These are phyloP conservation scores for Pyrus hybrid DNA, from an alignment of 331 rosid species.

Conservation along the genomic window DNA sequence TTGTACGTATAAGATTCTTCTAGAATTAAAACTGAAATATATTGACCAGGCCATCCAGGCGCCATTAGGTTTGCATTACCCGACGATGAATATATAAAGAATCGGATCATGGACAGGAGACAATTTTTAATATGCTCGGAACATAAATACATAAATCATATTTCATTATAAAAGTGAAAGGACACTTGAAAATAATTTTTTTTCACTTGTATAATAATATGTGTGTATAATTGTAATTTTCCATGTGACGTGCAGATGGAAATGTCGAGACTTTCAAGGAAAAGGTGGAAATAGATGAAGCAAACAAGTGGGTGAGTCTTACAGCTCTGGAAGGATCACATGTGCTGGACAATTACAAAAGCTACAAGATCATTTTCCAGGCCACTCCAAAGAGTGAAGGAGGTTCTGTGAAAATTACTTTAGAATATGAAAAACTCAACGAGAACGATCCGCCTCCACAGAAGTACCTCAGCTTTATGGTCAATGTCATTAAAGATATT, in stretches of 20 bases:
- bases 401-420: conserved; percentile 15
- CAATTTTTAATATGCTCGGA: no score
- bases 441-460: conserved; percentile 8
- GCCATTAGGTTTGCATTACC: no score
- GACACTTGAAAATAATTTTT: no score
- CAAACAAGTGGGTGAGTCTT: conserved; percentile 10
- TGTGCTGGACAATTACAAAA: conserved; percentile 22
- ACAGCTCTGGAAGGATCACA: conserved; percentile 19
- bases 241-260: neutral
- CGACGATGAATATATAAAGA: no score
- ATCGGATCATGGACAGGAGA: no score
- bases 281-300: neutral
- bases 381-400: conserved; percentile 18
- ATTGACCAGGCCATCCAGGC: no score
- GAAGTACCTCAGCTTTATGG: conserved; percentile 1
- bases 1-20: no score
- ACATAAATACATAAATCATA: no score
- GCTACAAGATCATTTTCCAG: conserved; percentile 6
- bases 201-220: no score
- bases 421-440: conserved; percentile 22
- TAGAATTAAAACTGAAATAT: no score
- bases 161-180: no score
- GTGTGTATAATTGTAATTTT: no score
- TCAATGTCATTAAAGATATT: conserved; percentile 14
- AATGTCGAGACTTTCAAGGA: neutral